Evolutionary conservation across 345 rosid genomes (phyloP).

Genomic region (Ceriops decandra): DNA sequence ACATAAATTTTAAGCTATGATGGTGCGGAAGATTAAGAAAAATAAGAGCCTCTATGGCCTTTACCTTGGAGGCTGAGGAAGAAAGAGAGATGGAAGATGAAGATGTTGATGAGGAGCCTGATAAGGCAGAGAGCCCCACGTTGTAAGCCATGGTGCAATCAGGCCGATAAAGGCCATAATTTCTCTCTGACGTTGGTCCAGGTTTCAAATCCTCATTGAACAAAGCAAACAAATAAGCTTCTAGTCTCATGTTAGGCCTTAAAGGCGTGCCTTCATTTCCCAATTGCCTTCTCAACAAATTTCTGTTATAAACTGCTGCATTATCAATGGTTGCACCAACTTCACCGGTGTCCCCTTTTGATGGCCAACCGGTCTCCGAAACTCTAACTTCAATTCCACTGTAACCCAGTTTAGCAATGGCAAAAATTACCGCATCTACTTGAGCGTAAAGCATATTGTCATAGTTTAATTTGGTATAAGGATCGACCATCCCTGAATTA

Average conservation of each 20-base stretch:
- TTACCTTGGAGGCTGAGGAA: conserved; percentile 77
- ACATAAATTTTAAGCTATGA: neutral
- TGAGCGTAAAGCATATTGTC: conserved; percentile 97
- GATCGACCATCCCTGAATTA: conserved; percentile 83
- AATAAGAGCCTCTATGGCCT: conserved; percentile 26
- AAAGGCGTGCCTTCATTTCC: conserved; percentile 77
- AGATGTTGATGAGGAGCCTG: conserved; percentile 46
- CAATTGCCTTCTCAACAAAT: conserved; percentile 65
- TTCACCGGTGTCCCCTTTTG: conserved; percentile 74
- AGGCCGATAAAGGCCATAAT: conserved; percentile 84
- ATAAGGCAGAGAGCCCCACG: conserved; percentile 66
- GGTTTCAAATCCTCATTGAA: conserved; percentile 93
- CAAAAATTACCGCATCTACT: conserved; percentile 75
- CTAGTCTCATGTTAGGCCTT: conserved; percentile 58
- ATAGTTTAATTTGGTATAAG: conserved; percentile 61
- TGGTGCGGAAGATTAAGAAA: neutral
- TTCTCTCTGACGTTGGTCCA: conserved; percentile 86
- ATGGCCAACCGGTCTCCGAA: conserved; percentile 97
- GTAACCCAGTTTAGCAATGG: conserved; percentile 67
- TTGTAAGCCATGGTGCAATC: conserved; percentile 84
- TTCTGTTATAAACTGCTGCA: conserved; percentile 71
- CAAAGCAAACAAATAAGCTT: conserved; percentile 80
- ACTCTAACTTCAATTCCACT: conserved; percentile 66
- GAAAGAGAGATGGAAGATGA: conserved; percentile 60
- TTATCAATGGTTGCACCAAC: conserved; percentile 63